Base-by-base conservation (phyloP, 2,329 filamentous ascomycete species). In the Domatiomyces catenatus region DNA sequence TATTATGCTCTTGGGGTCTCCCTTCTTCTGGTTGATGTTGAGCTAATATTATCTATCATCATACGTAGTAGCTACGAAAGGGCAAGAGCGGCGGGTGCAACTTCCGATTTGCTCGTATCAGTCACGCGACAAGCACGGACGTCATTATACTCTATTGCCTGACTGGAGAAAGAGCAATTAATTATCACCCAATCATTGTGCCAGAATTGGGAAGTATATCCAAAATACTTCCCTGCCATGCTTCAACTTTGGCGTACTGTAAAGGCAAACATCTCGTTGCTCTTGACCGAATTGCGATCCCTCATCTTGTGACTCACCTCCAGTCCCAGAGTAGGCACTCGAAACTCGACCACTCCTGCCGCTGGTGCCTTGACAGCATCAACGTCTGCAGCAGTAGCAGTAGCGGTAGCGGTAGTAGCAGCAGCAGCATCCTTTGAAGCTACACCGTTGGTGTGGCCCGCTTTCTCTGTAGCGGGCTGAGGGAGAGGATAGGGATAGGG, bases 401-500 rank as follows among this genome's bases (percentile, higher is more conserved):
- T n/a, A n/a, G n/a, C 24, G 15, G 8, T 45, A 8, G 8, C n/a
- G 15, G 12, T 18, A 0, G 69, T 63, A 39, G 15, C n/a, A 0
- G 69, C 63, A 39, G 15, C 12, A n/a, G 32, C 48, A 24, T 50
- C 17, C 18, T 54, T 50, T 68, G 71, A 5, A 65, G 67, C 49
- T 54, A 72, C 65, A 1, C 72, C 62, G 1, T 71, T 62, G 36
- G 68, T 62, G 0, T 74, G 72, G 18, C 78, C 67, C 8, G 73
- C 57, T 50, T 75, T 74, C 18, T 74, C 70, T 62, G 79, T 74
- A 15, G 32, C 5, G 3, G 32, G 5, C 10, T 5, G 32, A 0
- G 69, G 65, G 0, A 80, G 56, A 0, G 71, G 56, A 59, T 81
- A 76, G 0, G 79, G 80, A 53, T 79, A 84, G 0, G 76, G 74